phyloP scores from a whole-genome alignment of 768 basidiomycete genomes.

The Phlegmacium glaucopus region DNA sequence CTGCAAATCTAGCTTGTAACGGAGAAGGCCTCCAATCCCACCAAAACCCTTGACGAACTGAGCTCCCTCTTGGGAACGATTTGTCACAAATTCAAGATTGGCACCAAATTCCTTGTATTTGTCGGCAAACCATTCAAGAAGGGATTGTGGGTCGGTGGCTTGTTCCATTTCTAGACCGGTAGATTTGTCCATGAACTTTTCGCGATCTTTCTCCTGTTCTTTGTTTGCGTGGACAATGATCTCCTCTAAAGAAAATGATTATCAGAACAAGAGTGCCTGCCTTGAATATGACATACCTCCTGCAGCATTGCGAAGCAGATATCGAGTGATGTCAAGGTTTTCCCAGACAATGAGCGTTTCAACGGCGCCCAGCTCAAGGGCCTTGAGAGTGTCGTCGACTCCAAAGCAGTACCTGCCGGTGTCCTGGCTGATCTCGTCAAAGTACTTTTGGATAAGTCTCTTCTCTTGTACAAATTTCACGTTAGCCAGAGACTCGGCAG shows the following conservation, averaged over 20 bases:
- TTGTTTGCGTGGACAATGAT: slow-evolving; percentile 73
- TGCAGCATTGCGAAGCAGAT: slow-evolving; percentile 87
- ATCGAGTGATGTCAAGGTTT: slow-evolving; percentile 88
- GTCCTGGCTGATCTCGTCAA: slow-evolving; percentile 98
- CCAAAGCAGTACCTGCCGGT: slow-evolving; percentile 97
- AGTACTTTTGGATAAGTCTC: slow-evolving; percentile 95
- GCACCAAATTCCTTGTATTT: slow-evolving; percentile 98
- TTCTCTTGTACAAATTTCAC: slow-evolving; percentile 99
- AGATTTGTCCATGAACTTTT: slow-evolving; percentile 93
- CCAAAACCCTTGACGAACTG: slow-evolving; percentile 99
- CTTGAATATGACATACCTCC: slow-evolving; percentile 49
- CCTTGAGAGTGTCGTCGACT: slow-evolving; percentile 94
- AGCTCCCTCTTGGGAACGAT: slow-evolving; percentile 94
- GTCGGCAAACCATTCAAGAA: slow-evolving; percentile 98
- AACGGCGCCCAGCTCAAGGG: slow-evolving; percentile 92
- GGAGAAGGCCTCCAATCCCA: slow-evolving; percentile 91
- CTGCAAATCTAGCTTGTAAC: slow-evolving; percentile 97
- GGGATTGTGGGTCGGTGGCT: slow-evolving; percentile 69
- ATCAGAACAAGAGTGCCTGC: background rate
- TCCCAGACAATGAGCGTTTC: slow-evolving; percentile 99
- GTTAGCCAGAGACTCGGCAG: slow-evolving; percentile 92
- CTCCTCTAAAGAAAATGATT: slow-evolving; percentile 54
- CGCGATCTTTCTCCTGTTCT: slow-evolving; percentile 89
- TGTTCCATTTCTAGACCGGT: slow-evolving; percentile 97
- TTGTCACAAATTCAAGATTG: slow-evolving; percentile 92